Conservation (phyloP, 208 protist species). For the Acanthamoeba rhysodes region DNA sequence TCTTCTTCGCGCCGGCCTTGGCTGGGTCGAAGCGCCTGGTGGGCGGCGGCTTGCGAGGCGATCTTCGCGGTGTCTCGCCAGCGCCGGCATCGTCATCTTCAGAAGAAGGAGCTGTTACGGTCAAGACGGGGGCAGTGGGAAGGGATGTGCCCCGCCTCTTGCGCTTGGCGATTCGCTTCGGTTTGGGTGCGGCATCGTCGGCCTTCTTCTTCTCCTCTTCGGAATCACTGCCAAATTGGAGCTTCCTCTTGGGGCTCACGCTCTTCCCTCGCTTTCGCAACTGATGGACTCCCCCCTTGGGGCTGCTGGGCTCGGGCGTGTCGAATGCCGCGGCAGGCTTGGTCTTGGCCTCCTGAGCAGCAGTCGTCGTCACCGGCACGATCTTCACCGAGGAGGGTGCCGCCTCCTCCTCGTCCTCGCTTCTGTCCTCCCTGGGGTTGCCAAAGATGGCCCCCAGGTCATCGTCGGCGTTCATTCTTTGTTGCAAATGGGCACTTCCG, state of each 20-base stretch:
- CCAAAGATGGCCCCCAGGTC: constrained; percentile 44
- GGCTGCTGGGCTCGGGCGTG: constrained; percentile 5
- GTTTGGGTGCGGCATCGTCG: neutral
- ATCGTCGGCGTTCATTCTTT: constrained; percentile 8
- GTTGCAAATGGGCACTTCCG: too few species aligned
- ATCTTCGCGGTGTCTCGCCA: neutral
- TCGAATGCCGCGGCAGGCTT: constrained; percentile 11
- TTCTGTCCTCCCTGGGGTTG: neutral
- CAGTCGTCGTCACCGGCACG: neutral
- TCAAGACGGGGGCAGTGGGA: neutral
- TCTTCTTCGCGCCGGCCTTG: neutral
- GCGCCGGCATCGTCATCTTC: constrained; percentile 6
- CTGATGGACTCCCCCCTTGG: neutral
- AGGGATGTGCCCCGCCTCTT: constrained; percentile 32
- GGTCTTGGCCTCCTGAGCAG: neutral
- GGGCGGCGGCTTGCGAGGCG: neutral
- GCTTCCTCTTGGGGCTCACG: constrained; percentile 45
- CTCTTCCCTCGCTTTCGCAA: constrained; percentile 1
- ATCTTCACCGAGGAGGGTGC: neutral
- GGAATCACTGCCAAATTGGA: constrained; percentile 4
- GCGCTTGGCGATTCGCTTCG: constrained; percentile 24
- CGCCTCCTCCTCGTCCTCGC: constrained; percentile 7
- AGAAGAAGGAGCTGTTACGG: neutral
- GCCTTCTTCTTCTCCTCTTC: constrained; percentile 8
- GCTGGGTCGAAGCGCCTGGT: constrained; percentile 36